Percentiles rank a stretch among this genome's conserved stretches.
phyloP scores from a whole-genome alignment of 768 basidiomycete genomes.

The Cubamyces sp. region DNA sequence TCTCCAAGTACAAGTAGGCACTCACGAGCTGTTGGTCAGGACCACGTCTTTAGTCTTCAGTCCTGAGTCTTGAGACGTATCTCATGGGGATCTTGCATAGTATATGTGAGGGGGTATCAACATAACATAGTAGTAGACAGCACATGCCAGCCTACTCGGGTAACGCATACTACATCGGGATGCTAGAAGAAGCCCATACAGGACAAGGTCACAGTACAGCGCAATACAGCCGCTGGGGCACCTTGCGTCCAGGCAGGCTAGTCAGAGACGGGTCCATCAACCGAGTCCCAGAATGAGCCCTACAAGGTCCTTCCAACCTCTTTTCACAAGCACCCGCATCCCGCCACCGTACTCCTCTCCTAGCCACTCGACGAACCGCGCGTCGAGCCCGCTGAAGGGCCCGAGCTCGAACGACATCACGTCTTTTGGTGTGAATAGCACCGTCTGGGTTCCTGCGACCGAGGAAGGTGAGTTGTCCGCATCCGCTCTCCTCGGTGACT shows the following conservation, averaged over 20 bases:
- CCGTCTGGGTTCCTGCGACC: constrained; percentile 24
- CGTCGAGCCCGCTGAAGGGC: constrained; percentile 71
- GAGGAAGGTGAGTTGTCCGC: constrained; percentile 18
- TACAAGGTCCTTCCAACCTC: constrained; percentile 53
- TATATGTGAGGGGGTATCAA: background rate
- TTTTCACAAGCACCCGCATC: constrained; percentile 41
- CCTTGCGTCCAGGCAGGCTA: too few relatives aligned
- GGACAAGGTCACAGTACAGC: background rate
- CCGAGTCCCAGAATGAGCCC: constrained; percentile 48
- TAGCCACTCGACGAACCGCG: constrained; percentile 79
- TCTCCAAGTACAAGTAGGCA: too few relatives aligned
- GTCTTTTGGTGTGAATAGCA: constrained; percentile 64
- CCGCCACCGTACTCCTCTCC: constrained; percentile 64
- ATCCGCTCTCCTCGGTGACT: constrained; percentile 56
- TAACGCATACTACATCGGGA: background rate
- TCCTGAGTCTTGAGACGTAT: too few relatives aligned
- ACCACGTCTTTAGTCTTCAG: too few relatives aligned
- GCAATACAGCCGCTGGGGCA: background rate
- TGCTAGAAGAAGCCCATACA: background rate
- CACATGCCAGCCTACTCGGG: background rate
- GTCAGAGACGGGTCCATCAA: constrained; percentile 25
- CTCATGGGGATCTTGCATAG: too few relatives aligned
- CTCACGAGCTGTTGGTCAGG: too few relatives aligned
- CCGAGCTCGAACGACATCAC: constrained; percentile 72
- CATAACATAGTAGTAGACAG: background rate